phyloP scores from a whole-genome alignment of 768 basidiomycete genomes.

The Epithele typhae region DNA sequence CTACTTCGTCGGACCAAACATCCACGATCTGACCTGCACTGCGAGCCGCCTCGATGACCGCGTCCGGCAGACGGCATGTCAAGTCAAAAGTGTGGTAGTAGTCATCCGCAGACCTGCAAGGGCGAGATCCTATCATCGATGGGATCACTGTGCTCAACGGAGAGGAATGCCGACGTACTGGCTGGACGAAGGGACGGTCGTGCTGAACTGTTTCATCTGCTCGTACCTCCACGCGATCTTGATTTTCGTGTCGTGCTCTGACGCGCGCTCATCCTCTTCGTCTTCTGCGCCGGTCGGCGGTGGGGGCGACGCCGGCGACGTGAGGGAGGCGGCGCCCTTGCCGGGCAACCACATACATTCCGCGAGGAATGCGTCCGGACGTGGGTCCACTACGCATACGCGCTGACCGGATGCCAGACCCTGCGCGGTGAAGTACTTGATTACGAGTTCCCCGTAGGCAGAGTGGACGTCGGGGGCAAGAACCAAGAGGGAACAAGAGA shows the following conservation, averaged over 20 bases:
- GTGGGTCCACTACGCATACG: slow-evolving; percentile 60
- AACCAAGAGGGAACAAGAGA: slow-evolving; percentile 68
- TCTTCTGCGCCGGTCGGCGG: slow-evolving; percentile 35
- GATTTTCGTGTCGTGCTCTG: slow-evolving; percentile 53
- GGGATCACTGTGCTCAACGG: background rate
- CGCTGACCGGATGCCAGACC: slow-evolving; percentile 72
- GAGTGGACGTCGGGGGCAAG: slow-evolving; percentile 86
- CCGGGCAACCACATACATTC: slow-evolving; percentile 80
- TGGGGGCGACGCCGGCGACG: slow-evolving; percentile 5
- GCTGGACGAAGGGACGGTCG: slow-evolving; percentile 56
- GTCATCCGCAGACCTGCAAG: slow-evolving; percentile 35
- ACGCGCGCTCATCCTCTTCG: slow-evolving; percentile 27
- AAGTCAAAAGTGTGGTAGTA: slow-evolving; percentile 75
- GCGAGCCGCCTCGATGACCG: slow-evolving; percentile 42
- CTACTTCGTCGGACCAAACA: too few relatives aligned
- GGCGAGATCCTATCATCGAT: slow-evolving; percentile 10
- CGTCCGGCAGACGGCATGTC: slow-evolving; percentile 52
- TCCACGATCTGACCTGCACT: slow-evolving; percentile 35
- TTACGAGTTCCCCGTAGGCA: slow-evolving; percentile 77
- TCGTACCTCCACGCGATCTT: slow-evolving; percentile 99
- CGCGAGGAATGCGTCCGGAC: slow-evolving; percentile 52
- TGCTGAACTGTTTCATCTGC: slow-evolving; percentile 88
- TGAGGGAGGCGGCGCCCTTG: slow-evolving; percentile 10
- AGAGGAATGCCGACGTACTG: slow-evolving; percentile 52
- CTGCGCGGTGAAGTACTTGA: slow-evolving; percentile 87